Percentiles rank a stretch among this genome's conserved stretches.
phyloP scores from a whole-genome alignment of 1,139 yeast genomes.

The Saccharomyces pastorianus region DNA sequence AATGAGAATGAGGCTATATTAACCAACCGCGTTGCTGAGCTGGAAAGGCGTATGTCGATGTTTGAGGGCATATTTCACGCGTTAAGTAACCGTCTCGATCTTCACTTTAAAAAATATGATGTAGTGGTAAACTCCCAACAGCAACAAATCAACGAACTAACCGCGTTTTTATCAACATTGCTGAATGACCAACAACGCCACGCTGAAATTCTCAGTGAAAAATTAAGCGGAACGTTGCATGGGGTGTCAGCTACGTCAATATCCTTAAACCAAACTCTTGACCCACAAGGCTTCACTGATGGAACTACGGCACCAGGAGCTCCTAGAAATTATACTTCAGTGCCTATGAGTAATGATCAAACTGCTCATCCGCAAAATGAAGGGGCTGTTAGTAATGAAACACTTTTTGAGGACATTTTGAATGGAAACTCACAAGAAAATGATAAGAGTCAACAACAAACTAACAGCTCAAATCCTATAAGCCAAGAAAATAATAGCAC shows the following conservation, averaged over 20 bases:
- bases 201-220: slow-evolving; percentile 24
- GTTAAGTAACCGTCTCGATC: slow-evolving; percentile 26
- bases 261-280: slow-evolving; percentile 7
- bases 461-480: neutral
- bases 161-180: slow-evolving; percentile 21
- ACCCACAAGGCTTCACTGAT: neutral
- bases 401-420: neutral
- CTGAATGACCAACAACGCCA: slow-evolving; percentile 26
- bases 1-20: slow-evolving; percentile 9
- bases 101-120: slow-evolving; percentile 29
- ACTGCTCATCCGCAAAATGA: neutral
- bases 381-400: neutral
- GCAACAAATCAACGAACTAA: slow-evolving; percentile 27
- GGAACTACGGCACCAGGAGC: slow-evolving; percentile 1
- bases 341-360: neutral
- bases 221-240: slow-evolving; percentile 18
- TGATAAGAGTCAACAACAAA: neutral
- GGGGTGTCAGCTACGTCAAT: slow-evolving; percentile 20
- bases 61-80: slow-evolving; percentile 29
- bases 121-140: slow-evolving; percentile 26
- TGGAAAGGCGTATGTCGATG: slow-evolving; percentile 26
- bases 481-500: neutral
- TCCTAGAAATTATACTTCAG: neutral
- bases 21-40: slow-evolving; percentile 19
- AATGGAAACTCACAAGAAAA: neutral